Conservation (phyloP, 345 rosid genomes). For the Hypericum androsaemum region DNA sequence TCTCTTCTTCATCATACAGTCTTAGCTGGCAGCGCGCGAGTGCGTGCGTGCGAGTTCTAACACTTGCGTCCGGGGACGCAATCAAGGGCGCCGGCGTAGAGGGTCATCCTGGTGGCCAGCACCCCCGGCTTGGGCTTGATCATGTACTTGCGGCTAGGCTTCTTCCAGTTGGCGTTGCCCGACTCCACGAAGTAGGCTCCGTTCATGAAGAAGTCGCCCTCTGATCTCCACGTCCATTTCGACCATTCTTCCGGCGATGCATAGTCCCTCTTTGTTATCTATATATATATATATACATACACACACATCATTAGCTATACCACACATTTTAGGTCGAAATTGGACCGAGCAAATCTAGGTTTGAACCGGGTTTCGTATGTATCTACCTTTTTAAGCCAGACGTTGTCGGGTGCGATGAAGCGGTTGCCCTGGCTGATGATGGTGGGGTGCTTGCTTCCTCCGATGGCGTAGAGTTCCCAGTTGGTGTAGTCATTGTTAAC, state of each 20-base stretch:
- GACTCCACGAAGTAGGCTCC: slow-evolving; percentile 25
- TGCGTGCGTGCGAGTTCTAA: neutral
- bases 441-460: slow-evolving; percentile 26
- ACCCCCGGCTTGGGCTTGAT: slow-evolving; percentile 13
- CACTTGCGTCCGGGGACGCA: slow-evolving; percentile 14
- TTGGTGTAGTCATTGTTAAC: slow-evolving; percentile 29
- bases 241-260: slow-evolving; percentile 17
- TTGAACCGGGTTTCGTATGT: neutral
- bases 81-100: slow-evolving; percentile 16
- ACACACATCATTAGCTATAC: neutral
- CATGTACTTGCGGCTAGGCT: slow-evolving; percentile 11
- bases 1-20: no score
- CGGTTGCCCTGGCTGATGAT: slow-evolving; percentile 26
- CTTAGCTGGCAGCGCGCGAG: no score
- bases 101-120: slow-evolving; percentile 17
- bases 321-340: neutral
- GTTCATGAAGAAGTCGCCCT: slow-evolving; percentile 18
- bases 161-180: slow-evolving; percentile 5
- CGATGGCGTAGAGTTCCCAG: slow-evolving; percentile 26
- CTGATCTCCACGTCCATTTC: slow-evolving; percentile 24
- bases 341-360: neutral
- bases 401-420: slow-evolving; percentile 16
- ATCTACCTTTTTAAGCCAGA: slow-evolving; percentile 12
- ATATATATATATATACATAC: neutral
- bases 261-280: slow-evolving; percentile 28